Percentiles rank a stretch among this genome's conserved stretches.
These are phyloP conservation scores for Leccinum subtestaceum DNA, from an alignment of 768 basidiomycete genomes.

Conservation along the genomic window DNA sequence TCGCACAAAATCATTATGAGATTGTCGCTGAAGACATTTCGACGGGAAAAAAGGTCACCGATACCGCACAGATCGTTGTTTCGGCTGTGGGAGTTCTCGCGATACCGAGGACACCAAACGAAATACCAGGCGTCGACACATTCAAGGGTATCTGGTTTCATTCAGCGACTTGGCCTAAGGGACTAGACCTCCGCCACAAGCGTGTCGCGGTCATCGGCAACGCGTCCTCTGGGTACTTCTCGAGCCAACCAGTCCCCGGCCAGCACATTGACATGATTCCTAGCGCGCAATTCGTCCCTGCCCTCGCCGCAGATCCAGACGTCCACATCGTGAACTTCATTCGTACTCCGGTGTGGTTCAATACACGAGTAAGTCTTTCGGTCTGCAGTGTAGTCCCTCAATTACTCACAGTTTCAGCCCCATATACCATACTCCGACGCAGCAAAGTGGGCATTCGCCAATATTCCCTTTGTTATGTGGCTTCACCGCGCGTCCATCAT, in stretches of 20 bases:
- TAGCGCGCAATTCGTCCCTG: constrained; percentile 62
- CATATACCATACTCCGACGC: constrained; percentile 39
- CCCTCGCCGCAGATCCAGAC: constrained; percentile 49
- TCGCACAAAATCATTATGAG: constrained; percentile 33
- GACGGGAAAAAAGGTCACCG: constrained; percentile 30
- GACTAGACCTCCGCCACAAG: constrained; percentile 42
- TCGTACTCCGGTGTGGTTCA: constrained; percentile 61
- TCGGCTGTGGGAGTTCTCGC: constrained; percentile 50
- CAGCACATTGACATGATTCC: constrained; percentile 6
- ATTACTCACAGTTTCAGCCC: constrained; percentile 32
- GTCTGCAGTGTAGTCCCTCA: not conserved
- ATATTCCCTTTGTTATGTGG: constrained; percentile 51
- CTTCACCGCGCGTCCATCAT: constrained; percentile 51
- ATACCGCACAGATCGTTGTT: constrained; percentile 46
- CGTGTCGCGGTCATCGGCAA: constrained; percentile 50
- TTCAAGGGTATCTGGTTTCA: constrained; percentile 55
- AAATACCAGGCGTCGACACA: constrained; percentile 32
- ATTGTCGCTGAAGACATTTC: constrained; percentile 32
- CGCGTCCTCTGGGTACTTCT: constrained; percentile 56
- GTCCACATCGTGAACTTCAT: constrained; percentile 56
- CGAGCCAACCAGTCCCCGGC: not conserved
- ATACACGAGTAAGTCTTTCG: constrained; percentile 42
- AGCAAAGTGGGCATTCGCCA: constrained; percentile 51
- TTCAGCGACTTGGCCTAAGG: constrained; percentile 47
- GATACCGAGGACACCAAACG: constrained; percentile 38